Evolutionary conservation across 139 green algal species (phyloP).

Genomic region (Volvox reticuliferus): DNA sequence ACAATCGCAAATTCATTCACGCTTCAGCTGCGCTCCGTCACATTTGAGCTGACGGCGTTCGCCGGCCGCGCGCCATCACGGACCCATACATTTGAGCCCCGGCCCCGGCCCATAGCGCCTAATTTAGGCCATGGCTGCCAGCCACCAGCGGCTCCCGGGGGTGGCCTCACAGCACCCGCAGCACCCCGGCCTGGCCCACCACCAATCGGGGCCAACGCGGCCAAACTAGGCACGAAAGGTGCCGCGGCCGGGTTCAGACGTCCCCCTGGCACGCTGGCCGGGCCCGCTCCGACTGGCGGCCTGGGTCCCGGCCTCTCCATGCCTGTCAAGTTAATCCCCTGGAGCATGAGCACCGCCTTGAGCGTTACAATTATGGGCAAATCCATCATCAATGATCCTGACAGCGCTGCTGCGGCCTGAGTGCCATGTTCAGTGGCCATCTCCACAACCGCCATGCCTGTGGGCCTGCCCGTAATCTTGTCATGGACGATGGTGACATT

Average conservation of each 20-base stretch:
- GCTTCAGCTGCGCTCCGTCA: not conserved
- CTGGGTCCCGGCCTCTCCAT: not conserved
- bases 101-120: not conserved
- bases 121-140: not conserved
- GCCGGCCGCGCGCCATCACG: not conserved
- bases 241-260: constrained; percentile 9
- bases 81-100: not conserved
- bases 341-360: constrained; percentile 40
- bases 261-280: not conserved
- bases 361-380: constrained; percentile 13
- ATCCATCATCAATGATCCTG: constrained; percentile 2
- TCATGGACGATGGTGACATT: not conserved
- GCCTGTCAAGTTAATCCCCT: not conserved
- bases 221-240: not conserved
- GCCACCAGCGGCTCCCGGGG: not conserved
- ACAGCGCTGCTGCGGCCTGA: constrained; percentile 20
- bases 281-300: not conserved
- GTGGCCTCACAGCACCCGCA: not conserved
- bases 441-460: constrained; percentile 39
- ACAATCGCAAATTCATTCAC: too few relatives aligned
- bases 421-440: constrained; percentile 27
- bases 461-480: not conserved
- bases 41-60: not conserved
- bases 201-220: not conserved
- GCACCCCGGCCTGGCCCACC: not conserved